phyloP scores from a whole-genome alignment of 2,329 filamentous ascomycete species.

The Neurospora sp. region DNA sequence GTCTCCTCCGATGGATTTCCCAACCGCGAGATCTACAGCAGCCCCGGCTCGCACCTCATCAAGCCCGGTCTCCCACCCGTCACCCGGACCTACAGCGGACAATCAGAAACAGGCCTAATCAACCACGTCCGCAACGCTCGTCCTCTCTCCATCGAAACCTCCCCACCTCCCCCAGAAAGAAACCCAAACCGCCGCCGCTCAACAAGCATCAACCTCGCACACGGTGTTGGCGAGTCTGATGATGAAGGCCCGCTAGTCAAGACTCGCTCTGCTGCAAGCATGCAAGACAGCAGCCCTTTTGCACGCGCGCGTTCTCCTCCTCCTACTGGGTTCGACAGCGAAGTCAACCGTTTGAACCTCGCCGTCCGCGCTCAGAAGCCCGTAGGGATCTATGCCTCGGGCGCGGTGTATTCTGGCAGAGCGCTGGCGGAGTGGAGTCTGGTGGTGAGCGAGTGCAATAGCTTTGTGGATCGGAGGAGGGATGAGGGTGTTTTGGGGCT shows the following conservation, averaged over 20 bases:
- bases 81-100: conserved; percentile 39
- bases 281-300: background rate
- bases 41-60: conserved; percentile 28
- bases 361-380: conserved; percentile 36
- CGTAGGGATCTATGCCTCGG: conserved; percentile 31
- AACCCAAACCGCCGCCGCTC: conserved; percentile 12
- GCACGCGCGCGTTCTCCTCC: background rate
- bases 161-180: conserved; percentile 12
- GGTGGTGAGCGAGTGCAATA: conserved; percentile 69
- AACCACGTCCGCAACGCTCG: conserved; percentile 42
- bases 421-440: conserved; percentile 71
- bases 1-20: conserved; percentile 3
- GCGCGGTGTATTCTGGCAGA: conserved; percentile 55
- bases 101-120: conserved; percentile 34
- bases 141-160: conserved; percentile 16
- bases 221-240: conserved; percentile 2
- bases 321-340: conserved; percentile 8
- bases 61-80: conserved; percentile 30
- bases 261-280: background rate
- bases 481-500: conserved; percentile 61
- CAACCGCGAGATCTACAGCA: conserved; percentile 14
- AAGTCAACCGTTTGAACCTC: conserved; percentile 6
- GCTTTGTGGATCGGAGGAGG: conserved; percentile 66
- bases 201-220: conserved; percentile 13
- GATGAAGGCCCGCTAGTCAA: conserved; percentile 4